Evolutionary conservation across 2,329 filamentous ascomycete genomes (phyloP).

Genomic region (Lachnellula willkommii): DNA sequence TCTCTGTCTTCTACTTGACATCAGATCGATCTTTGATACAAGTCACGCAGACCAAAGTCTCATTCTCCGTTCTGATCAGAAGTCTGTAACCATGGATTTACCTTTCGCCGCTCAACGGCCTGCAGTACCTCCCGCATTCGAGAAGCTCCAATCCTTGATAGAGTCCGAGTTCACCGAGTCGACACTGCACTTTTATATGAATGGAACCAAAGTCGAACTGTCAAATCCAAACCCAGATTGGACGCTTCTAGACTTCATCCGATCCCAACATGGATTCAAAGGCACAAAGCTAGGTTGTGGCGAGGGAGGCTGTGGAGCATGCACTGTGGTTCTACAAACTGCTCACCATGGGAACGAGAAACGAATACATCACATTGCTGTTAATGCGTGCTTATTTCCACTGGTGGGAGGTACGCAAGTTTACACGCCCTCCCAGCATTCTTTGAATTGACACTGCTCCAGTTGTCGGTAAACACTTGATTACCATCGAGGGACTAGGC

Average conservation of each 20-base stretch:
- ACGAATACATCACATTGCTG: conserved; percentile 90
- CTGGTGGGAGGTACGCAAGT: conserved; percentile 91
- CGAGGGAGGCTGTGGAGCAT: conserved; percentile 94
- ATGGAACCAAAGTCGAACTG: conserved; percentile 82
- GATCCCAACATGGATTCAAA: conserved; percentile 82
- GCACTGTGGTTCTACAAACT: conserved; percentile 92
- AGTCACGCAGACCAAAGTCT: neutral
- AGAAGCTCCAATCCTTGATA: conserved; percentile 19
- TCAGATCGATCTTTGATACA: neutral
- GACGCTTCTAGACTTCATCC: conserved; percentile 86
- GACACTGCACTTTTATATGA: conserved; percentile 86
- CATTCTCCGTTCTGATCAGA: neutral
- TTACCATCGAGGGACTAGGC: conserved; percentile 91
- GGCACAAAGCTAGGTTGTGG: conserved; percentile 96
- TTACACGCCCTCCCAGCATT: conserved; percentile 49
- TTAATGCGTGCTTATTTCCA: conserved; percentile 92
- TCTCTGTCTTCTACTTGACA: no score
- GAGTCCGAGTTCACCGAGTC: conserved; percentile 18
- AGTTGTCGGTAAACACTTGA: conserved; percentile 94
- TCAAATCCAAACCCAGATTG: conserved; percentile 87
- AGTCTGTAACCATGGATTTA: conserved; percentile 5
- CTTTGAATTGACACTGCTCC: conserved; percentile 57
- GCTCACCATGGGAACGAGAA: conserved; percentile 76
- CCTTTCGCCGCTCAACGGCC: conserved; percentile 7
- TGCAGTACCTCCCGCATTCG: conserved; percentile 8